Conservation (phyloP, 2,329 filamentous ascomycete species). For the Pyrenophora graminea region DNA sequence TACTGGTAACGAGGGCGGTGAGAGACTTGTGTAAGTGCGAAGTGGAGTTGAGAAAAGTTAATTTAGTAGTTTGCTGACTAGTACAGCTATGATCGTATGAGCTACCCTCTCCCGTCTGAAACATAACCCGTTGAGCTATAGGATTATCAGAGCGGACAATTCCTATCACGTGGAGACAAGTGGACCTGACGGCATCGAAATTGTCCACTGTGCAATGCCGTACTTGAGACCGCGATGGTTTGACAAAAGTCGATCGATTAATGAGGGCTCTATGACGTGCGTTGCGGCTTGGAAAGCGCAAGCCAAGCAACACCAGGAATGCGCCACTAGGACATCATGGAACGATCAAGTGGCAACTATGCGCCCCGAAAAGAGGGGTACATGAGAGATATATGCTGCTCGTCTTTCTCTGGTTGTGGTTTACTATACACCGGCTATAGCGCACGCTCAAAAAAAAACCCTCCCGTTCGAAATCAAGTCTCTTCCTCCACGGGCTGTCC, state of each 20-base stretch:
- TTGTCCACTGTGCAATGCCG: slow-evolving; percentile 5
- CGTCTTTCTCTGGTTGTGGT: too few relatives aligned
- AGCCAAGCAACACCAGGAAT: slow-evolving; percentile 27
- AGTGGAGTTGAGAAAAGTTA: too few relatives aligned
- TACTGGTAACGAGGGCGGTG: too few relatives aligned
- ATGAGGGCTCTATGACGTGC: slow-evolving; percentile 22
- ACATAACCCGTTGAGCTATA: not conserved
- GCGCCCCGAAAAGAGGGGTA: not conserved
- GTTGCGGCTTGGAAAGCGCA: slow-evolving; percentile 13
- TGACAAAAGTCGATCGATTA: slow-evolving; percentile 6
- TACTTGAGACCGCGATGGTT: slow-evolving; percentile 14
- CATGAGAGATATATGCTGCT: slow-evolving; percentile 6
- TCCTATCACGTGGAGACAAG: not conserved
- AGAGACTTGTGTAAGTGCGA: too few relatives aligned
- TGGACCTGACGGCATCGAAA: not conserved
- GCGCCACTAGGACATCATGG: slow-evolving; percentile 9
- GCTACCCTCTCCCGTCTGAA: not conserved
- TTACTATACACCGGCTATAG: not conserved
- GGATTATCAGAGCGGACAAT: not conserved
- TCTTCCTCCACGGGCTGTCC: not conserved
- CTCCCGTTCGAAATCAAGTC: not conserved
- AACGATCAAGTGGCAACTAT: slow-evolving; percentile 17
- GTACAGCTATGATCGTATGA: not conserved
- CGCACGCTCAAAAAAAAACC: too few relatives aligned
- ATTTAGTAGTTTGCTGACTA: too few relatives aligned